phyloP scores from a whole-genome alignment of 2,329 filamentous ascomycete species.

The Chaetomiaceae sp. region DNA sequence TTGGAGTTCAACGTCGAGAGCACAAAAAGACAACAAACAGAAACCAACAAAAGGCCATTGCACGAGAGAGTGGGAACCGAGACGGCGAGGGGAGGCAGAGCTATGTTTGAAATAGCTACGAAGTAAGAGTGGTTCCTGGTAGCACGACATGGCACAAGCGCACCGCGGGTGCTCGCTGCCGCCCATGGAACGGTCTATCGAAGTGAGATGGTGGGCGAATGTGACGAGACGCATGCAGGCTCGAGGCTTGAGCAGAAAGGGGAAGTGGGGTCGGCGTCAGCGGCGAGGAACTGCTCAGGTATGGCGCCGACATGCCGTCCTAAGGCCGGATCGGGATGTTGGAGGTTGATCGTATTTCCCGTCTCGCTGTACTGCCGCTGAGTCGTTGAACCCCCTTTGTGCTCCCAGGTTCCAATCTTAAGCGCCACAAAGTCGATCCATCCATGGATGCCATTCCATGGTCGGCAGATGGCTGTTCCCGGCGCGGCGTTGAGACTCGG shows the following conservation, averaged over 20 bases:
- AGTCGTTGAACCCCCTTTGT: conserved; percentile 8
- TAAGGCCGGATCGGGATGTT: conserved; percentile 20
- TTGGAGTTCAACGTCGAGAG: neutral
- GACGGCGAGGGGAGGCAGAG: neutral
- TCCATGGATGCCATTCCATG: no score
- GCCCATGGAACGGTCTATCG: neutral
- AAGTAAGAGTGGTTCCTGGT: neutral
- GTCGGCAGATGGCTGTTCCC: conserved; percentile 10
- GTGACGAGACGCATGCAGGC: conserved; percentile 20
- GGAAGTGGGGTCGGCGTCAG: conserved; percentile 13
- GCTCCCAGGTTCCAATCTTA: neutral
- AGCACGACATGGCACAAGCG: neutral
- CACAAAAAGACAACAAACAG: neutral
- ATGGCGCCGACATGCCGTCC: conserved; percentile 4
- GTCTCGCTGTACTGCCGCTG: conserved; percentile 13
- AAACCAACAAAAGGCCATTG: neutral
- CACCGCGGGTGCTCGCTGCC: no score
- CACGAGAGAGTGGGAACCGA: neutral
- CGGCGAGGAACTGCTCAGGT: conserved; percentile 10
- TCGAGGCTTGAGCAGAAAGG: neutral
- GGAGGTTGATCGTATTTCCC: conserved; percentile 12
- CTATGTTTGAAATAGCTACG: conserved; percentile 5
- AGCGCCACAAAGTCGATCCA: no score
- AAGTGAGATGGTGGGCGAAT: neutral
- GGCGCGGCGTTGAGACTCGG: neutral